phyloP scores from a whole-genome alignment of 2,329 filamentous ascomycete species.

The Sarocladium oryzae region DNA sequence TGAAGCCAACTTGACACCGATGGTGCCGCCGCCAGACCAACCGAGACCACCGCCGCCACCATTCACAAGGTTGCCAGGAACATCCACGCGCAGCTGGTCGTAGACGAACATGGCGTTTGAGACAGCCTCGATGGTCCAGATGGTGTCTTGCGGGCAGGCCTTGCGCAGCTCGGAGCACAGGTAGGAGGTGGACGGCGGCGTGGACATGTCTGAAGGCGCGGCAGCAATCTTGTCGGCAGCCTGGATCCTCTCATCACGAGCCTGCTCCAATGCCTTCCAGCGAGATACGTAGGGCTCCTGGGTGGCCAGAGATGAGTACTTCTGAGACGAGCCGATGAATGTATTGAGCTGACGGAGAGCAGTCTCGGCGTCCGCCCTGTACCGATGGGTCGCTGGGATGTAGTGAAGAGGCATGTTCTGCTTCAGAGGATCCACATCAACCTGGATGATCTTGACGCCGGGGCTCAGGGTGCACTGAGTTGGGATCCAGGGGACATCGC shows the following conservation, averaged over 20 bases:
- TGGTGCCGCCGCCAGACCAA: constrained; percentile 65
- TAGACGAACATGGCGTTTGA: constrained; percentile 58
- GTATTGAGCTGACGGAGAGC: constrained; percentile 60
- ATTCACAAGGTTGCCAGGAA: constrained; percentile 67
- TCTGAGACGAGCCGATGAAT: constrained; percentile 33
- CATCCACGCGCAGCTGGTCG: constrained; percentile 59
- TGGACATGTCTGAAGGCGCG: neutral
- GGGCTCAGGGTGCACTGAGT: constrained; percentile 52
- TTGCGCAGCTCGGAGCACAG: constrained; percentile 10
- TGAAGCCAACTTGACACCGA: constrained; percentile 66
- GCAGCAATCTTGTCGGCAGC: constrained; percentile 13
- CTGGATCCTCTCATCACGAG: constrained; percentile 19
- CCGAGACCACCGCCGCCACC: constrained; percentile 70
- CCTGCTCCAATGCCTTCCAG: neutral
- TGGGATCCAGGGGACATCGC: constrained; percentile 82
- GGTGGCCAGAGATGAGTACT: neutral
- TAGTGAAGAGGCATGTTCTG: constrained; percentile 65
- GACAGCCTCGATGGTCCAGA: constrained; percentile 69
- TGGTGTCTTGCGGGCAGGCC: constrained; percentile 38
- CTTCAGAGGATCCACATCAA: constrained; percentile 56
- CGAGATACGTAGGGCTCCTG: neutral
- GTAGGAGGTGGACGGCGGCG: neutral
- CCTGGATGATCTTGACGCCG: constrained; percentile 46
- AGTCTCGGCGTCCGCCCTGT: constrained; percentile 53
- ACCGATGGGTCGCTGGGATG: constrained; percentile 54